phyloP scores from a whole-genome alignment of 2,329 filamentous ascomycete species.

The Diaporthe vaccinii region DNA sequence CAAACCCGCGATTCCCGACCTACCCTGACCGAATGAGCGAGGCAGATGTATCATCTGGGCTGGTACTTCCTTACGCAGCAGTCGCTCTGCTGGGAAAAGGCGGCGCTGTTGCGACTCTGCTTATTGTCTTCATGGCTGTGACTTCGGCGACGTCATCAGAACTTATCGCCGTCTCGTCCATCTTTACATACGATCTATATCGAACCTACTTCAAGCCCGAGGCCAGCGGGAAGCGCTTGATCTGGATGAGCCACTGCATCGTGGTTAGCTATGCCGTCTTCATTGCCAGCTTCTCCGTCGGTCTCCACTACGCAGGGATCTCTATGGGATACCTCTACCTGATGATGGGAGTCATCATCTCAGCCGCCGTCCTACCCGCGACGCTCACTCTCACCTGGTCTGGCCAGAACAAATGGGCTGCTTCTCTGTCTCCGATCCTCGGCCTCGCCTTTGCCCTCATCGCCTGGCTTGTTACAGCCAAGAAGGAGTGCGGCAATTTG shows the following conservation, averaged over 20 bases:
- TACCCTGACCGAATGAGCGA: slow-evolving; percentile 79
- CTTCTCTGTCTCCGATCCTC: slow-evolving; percentile 76
- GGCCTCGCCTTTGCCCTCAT: slow-evolving; percentile 78
- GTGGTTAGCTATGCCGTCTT: slow-evolving; percentile 80
- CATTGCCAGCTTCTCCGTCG: slow-evolving; percentile 84
- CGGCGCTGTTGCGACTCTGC: slow-evolving; percentile 81
- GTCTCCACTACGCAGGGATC: slow-evolving; percentile 80
- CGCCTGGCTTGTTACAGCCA: slow-evolving; percentile 84
- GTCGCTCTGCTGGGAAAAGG: slow-evolving; percentile 86
- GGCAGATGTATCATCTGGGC: slow-evolving; percentile 82
- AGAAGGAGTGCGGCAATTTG: slow-evolving; percentile 76
- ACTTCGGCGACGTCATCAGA: slow-evolving; percentile 87
- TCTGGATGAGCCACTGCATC: slow-evolving; percentile 82
- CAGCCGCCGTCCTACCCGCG: slow-evolving; percentile 85
- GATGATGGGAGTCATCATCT: slow-evolving; percentile 93
- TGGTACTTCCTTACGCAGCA: slow-evolving; percentile 88
- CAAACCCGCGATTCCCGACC: slow-evolving; percentile 77
- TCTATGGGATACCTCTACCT: slow-evolving; percentile 91
- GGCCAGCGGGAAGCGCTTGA: slow-evolving; percentile 81
- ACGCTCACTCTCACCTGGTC: slow-evolving; percentile 85
- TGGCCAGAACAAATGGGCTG: slow-evolving; percentile 81
- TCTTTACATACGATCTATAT: slow-evolving; percentile 90
- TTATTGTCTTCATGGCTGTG: slow-evolving; percentile 92
- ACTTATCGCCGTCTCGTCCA: slow-evolving; percentile 88
- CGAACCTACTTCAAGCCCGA: slow-evolving; percentile 86